phyloP scores from a whole-genome alignment of 495 filamentous ascomycete genomes.

The Penicillium bialowiezense region DNA sequence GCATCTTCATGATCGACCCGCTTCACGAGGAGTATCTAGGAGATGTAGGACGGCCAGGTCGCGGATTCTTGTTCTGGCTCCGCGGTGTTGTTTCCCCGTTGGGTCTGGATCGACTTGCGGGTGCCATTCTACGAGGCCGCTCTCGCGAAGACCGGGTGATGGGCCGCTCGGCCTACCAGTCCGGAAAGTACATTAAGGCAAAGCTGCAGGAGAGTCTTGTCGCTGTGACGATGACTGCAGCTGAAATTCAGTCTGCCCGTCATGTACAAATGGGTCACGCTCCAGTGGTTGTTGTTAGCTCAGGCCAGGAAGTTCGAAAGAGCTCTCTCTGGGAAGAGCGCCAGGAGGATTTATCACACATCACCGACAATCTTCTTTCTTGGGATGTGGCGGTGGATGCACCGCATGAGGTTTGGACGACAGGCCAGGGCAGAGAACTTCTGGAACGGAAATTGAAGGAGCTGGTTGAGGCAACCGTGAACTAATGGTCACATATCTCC shows the following conservation, averaged over 20 bases:
- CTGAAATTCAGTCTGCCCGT: conserved; percentile 71
- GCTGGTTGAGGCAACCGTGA: conserved; percentile 45
- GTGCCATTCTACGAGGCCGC: conserved; percentile 75
- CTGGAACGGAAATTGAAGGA: conserved; percentile 68
- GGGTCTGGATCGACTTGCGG: conserved; percentile 73
- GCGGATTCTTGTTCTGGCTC: conserved; percentile 83
- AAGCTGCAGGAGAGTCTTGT: conserved; percentile 92
- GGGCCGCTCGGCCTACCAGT: conserved; percentile 73
- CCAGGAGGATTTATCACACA: conserved; percentile 76
- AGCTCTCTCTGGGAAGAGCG: conserved; percentile 71
- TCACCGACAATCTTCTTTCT: conserved; percentile 70
- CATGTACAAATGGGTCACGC: conserved; percentile 72
- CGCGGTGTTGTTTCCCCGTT: conserved; percentile 81
- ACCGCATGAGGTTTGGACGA: conserved; percentile 83
- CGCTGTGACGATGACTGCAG: conserved; percentile 73
- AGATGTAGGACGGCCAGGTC: conserved; percentile 57
- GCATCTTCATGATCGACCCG: conserved; percentile 82
- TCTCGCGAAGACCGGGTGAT: conserved; percentile 80
- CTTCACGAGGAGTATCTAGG: conserved; percentile 81
- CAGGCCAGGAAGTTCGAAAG: conserved; percentile 55
- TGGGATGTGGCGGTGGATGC: conserved; percentile 88
- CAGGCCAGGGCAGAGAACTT: conserved; percentile 59
- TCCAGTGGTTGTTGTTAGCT: conserved; percentile 79
- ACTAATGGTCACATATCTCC: background rate
- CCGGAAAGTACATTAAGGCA: conserved; percentile 77